Base-by-base conservation (phyloP, 805 yeast species). In the Hanseniaspora taiwanica region DNA sequence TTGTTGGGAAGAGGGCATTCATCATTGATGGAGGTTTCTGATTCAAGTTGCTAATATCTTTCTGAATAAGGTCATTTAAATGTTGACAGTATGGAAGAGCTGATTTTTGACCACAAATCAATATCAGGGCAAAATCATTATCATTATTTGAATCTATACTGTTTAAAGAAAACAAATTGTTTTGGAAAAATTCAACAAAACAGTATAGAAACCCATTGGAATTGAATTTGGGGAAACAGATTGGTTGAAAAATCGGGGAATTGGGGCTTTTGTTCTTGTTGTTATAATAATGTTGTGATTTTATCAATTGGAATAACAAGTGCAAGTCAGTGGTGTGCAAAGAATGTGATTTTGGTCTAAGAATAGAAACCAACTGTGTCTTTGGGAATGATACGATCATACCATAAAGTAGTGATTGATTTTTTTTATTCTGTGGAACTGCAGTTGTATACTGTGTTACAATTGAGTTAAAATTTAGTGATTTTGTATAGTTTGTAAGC, bases 151-250 rank as follows among this genome's bases (percentile, higher is more conserved):
- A 27, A 36, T 40, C 19, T 5, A 20, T 16, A 24, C 33, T 37
- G 34, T 24, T 37, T 12, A 16, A 14, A 24, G 16, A 8, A 36
- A 27, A 18, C 53, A 49, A 36, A n/a, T 52, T 50, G 36, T 58
- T 60, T 14, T 63, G 55, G 36, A 78, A 54, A 47, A 76, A 76
- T 43, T 76, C 77, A 35, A 86, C 81, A 51, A 81, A 84, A 10
- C 85, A 76, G 53, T 91, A 82, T 5, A 89, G 60, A 51, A 87
- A 91, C 8, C 98, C 98, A 46, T 77, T 76, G 2, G 84, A 63
- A 53, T 91, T 89, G 64, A 89, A 89, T 48, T 81, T 76, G 1
- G 97, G 95, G 55, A 89, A 67, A 58, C 98, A 89, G 1, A 89
- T 67, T 0, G 98, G 98, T 97, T 97, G 91, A 43, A 85, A 73